Conservation (phyloP, 169 alveolate species). For the Perkinsus marinus region DNA sequence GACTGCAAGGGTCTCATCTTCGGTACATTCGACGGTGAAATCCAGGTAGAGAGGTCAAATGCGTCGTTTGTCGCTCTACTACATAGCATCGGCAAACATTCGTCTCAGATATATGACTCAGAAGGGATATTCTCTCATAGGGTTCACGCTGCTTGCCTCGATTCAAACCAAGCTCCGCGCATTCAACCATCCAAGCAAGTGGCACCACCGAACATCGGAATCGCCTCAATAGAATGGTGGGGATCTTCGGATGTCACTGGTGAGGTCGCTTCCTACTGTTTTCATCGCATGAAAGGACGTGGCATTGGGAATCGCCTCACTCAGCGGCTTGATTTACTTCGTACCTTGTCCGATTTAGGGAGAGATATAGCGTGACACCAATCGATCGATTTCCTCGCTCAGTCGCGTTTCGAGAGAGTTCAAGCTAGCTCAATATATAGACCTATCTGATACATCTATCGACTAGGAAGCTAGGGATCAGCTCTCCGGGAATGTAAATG, state of each 20-base stretch:
- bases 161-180: not conserved
- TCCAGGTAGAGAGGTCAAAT: slow-evolving; percentile 36
- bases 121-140: slow-evolving; percentile 63
- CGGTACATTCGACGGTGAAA: slow-evolving; percentile 68
- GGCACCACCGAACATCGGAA: not conserved
- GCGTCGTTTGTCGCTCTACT: not conserved
- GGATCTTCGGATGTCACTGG: not conserved
- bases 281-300: not conserved
- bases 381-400: too few species aligned
- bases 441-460: too few species aligned
- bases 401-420: too few species aligned
- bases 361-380: too few species aligned
- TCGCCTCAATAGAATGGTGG: not conserved
- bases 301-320: too few species aligned
- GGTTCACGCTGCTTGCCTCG: slow-evolving; percentile 39
- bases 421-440: too few species aligned
- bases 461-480: too few species aligned
- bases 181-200: not conserved
- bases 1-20: slow-evolving; percentile 64
- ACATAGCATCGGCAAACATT: too few species aligned
- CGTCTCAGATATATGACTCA: slow-evolving; percentile 24
- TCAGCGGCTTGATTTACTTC: too few species aligned
- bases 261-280: not conserved
- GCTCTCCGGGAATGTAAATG: too few species aligned
- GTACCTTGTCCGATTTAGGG: too few species aligned